Percentiles rank a stretch among this genome's conserved stretches.
These are phyloP conservation scores for Decorospora gaudefroyi DNA, from an alignment of 2,329 filamentous ascomycete genomes.

Conservation along the genomic window DNA sequence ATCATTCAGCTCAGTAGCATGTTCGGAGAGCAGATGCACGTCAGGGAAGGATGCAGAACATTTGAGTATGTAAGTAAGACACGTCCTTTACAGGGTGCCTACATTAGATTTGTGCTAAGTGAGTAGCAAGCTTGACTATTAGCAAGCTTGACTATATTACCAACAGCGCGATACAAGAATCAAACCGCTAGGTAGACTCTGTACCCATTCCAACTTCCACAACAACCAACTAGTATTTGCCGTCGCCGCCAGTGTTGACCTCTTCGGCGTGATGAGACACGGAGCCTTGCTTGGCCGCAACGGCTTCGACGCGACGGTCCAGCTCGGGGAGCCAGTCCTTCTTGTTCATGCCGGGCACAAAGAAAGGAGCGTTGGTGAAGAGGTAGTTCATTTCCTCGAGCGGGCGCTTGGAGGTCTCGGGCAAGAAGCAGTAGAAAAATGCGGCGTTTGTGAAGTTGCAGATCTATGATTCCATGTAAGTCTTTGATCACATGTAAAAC, in stretches of 20 bases:
- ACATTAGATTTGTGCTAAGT: too few species aligned
- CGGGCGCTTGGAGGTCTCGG: constrained; percentile 66
- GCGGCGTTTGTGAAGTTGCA: constrained; percentile 71
- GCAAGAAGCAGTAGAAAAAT: constrained; percentile 70
- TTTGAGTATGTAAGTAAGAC: too few species aligned
- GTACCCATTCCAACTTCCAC: background rate
- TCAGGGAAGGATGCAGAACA: too few species aligned
- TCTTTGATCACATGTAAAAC: background rate
- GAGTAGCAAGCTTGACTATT: too few species aligned
- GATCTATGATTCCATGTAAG: constrained; percentile 45
- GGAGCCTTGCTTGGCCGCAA: constrained; percentile 56
- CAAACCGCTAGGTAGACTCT: too few species aligned
- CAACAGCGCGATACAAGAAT: too few species aligned
- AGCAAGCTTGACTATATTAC: too few species aligned
- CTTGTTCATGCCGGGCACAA: constrained; percentile 63
- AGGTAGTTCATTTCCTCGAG: constrained; percentile 71
- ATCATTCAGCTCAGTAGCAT: too few species aligned
- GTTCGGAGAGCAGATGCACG: too few species aligned
- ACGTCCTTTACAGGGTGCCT: too few species aligned
- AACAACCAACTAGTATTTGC: constrained; percentile 1
- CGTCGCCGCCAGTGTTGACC: too few species aligned
- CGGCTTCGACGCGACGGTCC: constrained; percentile 62
- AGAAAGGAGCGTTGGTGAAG: constrained; percentile 67
- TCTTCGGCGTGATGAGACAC: constrained; percentile 27
- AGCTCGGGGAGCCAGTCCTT: constrained; percentile 61